These are phyloP conservation scores for Mycena belliarum DNA, from an alignment of 768 basidiomycete species.

Conservation along the genomic window DNA sequence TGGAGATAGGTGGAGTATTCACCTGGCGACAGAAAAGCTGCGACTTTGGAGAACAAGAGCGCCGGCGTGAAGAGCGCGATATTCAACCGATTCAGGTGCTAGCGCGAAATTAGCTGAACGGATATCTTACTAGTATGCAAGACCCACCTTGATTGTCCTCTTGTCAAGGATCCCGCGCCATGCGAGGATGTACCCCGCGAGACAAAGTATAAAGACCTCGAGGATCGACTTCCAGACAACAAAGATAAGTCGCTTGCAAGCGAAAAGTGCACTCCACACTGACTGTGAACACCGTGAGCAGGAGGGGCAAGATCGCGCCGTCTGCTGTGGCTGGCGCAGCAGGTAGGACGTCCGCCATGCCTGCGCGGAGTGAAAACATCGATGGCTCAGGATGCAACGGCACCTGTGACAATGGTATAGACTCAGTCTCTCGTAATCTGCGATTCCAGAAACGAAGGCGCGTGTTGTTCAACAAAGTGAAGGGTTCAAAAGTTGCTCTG, in stretches of 20 bases:
- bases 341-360: background rate
- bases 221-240: conserved; percentile 66
- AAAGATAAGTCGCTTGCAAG: conserved; percentile 3
- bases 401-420: too few relatives aligned
- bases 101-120: conserved; percentile 2
- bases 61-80: conserved; percentile 88
- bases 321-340: background rate
- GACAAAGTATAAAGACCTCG: conserved; percentile 84
- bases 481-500: too few relatives aligned
- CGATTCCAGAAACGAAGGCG: too few relatives aligned
- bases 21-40: conserved; percentile 86
- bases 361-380: conserved; percentile 1
- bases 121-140: background rate
- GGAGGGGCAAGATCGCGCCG: conserved; percentile 12
- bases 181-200: conserved; percentile 83
- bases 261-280: background rate
- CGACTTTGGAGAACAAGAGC: conserved; percentile 92
- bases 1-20: conserved; percentile 15
- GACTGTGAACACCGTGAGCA: conserved; percentile 15
- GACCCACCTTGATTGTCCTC: conserved; percentile 75
- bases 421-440: too few relatives aligned
- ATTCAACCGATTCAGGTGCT: conserved; percentile 82
- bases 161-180: conserved; percentile 84
- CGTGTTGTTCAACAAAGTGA: too few relatives aligned
- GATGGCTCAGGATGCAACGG: background rate